Base-by-base conservation (phyloP, 768 basidiomycete genomes). In the Phaffia tasmanica region DNA sequence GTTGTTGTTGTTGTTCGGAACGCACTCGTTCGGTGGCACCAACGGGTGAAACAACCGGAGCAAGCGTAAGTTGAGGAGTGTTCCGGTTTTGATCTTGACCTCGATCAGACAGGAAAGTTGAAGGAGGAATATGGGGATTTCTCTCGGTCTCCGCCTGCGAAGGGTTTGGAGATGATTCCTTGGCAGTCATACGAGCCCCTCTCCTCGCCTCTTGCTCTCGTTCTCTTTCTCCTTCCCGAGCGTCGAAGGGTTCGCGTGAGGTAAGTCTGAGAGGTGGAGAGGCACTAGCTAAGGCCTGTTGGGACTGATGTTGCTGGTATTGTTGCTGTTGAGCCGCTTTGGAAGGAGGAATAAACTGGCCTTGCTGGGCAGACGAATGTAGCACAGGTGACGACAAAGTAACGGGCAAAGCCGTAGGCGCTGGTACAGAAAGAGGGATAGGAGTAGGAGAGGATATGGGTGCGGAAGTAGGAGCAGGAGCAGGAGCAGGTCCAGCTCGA, bases 341-440 rank as follows among this genome's bases (percentile, higher is more conserved):
- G 19, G 56, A 42, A 42, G 35, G 35, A 42, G 35, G 35, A 42
- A 42, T 42, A 11, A 42, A 42, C 11, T 42, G 35, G 35, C 35
- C 35, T 42, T 42, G 35, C 11, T 42, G 35, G 35, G 35, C 35
- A 11, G 35, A 4, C 11, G 35, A 42, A 42, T 42, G 35, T 42
- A 11, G 11, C 6, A 42, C 11, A 5, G 35, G 35, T 11, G 35
- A 42, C 6, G 56, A 57, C 32, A 29, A n/a, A 27, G 25, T 2
- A 19, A 57, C 7, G 25, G 56, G 56, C 25, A 29, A 21, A 62
- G 23, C n/a, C 23, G 35, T 49, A 46, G 27, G 54, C 11, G 63
- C 55, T 14, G 54, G 54, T 15, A 51, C 48, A 25, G 66, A 48
- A 56, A 19, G 49, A 55, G 65, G 51, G 30, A 53, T 15, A 9